Evolutionary conservation across 2,329 filamentous ascomycete species (phyloP), one percentile per base, ranked within the genome.

Genomic region (Clonostachys rosea): DNA sequence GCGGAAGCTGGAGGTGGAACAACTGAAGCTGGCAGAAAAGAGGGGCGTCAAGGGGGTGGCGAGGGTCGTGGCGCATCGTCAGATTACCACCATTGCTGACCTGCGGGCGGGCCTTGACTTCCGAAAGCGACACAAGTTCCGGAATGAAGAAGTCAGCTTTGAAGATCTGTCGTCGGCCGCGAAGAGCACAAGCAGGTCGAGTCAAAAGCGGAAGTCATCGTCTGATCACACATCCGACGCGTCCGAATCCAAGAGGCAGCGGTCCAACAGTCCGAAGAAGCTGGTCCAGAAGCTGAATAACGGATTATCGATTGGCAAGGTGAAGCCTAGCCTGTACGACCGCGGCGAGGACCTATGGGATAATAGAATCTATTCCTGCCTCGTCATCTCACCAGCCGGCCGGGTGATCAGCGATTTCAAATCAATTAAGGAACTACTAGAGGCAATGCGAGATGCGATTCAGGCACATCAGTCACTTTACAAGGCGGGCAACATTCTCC

Each of bases 381-480:
- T 39, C 8, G 10, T 39, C 10, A 39, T 39, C 36, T 51, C 46
- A 5, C 56, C 51, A 2, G 46, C 50, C 5, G 52, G 56, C 8
- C 49, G 49, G 1, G 40, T 52, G 3, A 36, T 59, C 2, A 42
- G 54, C 33, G 43, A 52, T 24, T 70, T 63, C 47, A 2, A 33
- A 10, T 55, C 56, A 3, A 47, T 58, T 9, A 36, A 13, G 36
- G 64, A 71, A 49, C 51, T 73, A 10, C 55, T 73, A 2, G 50
- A 58, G 41, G 58, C 56, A 1, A 49, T 64, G 16, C 57, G 58
- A 6, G 66, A 70, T 46, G 59, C 59, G 13, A 60, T 70, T 44
- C 63, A 52, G n/a, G 65, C 56, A n/a, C 60, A 70, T 45, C 55
- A 49, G n/a, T 66, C 59, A 14, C 53, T 72, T 0, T 62, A 63